Evolutionary conservation across 345 rosid genomes (phyloP), one percentile per base, ranked within the genome.

Genomic region (Gossypium raimondii): DNA sequence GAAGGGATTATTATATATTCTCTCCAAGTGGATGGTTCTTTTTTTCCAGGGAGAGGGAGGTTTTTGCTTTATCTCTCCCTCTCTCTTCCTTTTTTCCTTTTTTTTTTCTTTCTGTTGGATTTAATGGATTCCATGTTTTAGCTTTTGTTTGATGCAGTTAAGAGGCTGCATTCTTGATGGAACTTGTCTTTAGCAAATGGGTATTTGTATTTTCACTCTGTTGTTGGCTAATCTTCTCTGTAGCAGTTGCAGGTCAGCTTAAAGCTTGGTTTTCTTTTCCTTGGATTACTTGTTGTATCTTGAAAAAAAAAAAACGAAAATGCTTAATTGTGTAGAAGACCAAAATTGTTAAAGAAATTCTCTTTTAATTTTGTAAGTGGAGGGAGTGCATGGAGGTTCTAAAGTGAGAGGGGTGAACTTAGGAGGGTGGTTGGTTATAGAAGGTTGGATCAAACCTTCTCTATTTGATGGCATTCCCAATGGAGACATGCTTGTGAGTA

Each of bases 391-490:
- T 70, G 86, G 81, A 29, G 82, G 81, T 81, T 77, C 89, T 52
- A 90, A 87, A 85, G 95, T 90, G 70, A 83, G 86, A 77, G 95
- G 83, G 68, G 95, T 90, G 68, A 90, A 90, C 70, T 82, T 90
- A 80, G 95, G 91, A 22, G 95, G 95, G 25, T 90, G 95, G 95
- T 79, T 90, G 75, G 91, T 90, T 65, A 67, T 90, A n/a, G 92
- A 90, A 81, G 95, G 95, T 70, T 90, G 95, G 95, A 88, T 90
- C 75, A 90, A 88, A 81, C 92, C 95, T 64, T 86, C 95, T 63
- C 85, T 90, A 24, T 90, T 90, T 72, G 85, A 88, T 79, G 89
- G 75, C 58, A 90, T 90, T 81, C 84, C 87, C 77, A 90, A 88
- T 51, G 91, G 90, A 70, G 92, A 90, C 55, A 90, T 88, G 92